Evolutionary conservation across 306 rosid genomes (phyloP).

Genomic region (Arachis stenosperma): DNA sequence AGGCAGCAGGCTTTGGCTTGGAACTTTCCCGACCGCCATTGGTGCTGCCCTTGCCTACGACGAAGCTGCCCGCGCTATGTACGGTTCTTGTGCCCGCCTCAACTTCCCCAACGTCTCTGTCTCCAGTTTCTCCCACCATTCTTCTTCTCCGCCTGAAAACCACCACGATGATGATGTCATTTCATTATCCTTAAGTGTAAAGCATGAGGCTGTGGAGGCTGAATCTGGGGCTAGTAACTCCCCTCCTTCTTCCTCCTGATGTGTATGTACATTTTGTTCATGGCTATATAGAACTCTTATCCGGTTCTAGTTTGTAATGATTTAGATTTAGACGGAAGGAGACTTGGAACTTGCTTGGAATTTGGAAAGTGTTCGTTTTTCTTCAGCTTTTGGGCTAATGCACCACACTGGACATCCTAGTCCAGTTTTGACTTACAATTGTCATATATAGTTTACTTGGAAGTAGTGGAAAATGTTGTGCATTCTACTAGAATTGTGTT

Average conservation of each 20-base stretch:
- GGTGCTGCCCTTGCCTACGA: slow-evolving; percentile 88
- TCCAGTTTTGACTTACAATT: slow-evolving; percentile 12
- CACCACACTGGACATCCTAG: not conserved
- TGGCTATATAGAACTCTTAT: slow-evolving; percentile 31
- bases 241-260: slow-evolving; percentile 34
- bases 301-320: slow-evolving; percentile 30
- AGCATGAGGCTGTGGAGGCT: slow-evolving; percentile 47
- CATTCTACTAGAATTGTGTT: not conserved
- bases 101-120: slow-evolving; percentile 73
- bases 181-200: slow-evolving; percentile 44
- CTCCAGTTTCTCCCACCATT: slow-evolving; percentile 51
- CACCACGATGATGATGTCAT: slow-evolving; percentile 38
- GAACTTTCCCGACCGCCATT: slow-evolving; percentile 77
- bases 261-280: slow-evolving; percentile 41
- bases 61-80: slow-evolving; percentile 87
- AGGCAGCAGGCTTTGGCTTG: slow-evolving; percentile 85
- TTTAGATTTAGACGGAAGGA: slow-evolving; percentile 36
- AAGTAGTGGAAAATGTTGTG: not conserved
- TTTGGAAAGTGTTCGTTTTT: slow-evolving; percentile 26
- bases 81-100: slow-evolving; percentile 73
- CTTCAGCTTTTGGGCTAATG: slow-evolving; percentile 22
- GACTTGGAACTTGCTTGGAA: slow-evolving; percentile 27
- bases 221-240: slow-evolving; percentile 39
- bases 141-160: slow-evolving; percentile 39
- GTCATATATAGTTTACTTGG: not conserved